phyloP scores from a whole-genome alignment of 257 asterid species.

The Eustoma russellianum region DNA sequence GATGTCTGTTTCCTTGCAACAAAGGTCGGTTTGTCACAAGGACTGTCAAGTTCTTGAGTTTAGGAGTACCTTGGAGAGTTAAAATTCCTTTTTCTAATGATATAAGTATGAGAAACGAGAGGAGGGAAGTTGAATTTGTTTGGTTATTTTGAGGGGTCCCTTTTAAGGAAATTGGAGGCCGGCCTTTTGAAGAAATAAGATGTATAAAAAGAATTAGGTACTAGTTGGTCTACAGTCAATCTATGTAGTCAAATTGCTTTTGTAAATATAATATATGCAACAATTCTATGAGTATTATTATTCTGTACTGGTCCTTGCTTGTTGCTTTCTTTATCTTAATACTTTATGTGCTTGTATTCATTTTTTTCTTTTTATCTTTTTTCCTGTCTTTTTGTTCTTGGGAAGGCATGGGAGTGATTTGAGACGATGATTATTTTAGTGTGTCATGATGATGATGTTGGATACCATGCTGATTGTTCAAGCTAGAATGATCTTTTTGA shows the following conservation, averaged over 20 bases:
- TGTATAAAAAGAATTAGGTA: slow-evolving; percentile 22
- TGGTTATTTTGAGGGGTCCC: slow-evolving; percentile 23
- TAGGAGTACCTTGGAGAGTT: too few species aligned
- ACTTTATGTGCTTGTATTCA: neutral
- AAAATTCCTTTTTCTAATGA: slow-evolving; percentile 23
- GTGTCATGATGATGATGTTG: slow-evolving; percentile 6
- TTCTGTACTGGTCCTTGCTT: too few species aligned
- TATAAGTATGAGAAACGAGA: slow-evolving; percentile 68
- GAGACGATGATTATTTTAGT: slow-evolving; percentile 8
- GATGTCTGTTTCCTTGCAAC: slow-evolving; percentile 21
- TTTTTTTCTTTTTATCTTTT: too few species aligned
- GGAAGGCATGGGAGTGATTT: neutral
- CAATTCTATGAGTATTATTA: too few species aligned
- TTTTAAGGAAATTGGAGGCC: slow-evolving; percentile 26
- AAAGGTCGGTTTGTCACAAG: slow-evolving; percentile 9
- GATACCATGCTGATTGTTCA: slow-evolving; percentile 31
- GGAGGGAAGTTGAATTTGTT: slow-evolving; percentile 12
- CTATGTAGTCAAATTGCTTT: slow-evolving; percentile 20
- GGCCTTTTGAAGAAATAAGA: slow-evolving; percentile 23
- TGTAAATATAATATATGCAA: slow-evolving; percentile 20
- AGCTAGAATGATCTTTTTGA: slow-evolving; percentile 13
- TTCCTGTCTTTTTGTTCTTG: too few species aligned
- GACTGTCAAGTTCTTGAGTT: slow-evolving; percentile 11
- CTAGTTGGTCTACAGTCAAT: slow-evolving; percentile 22
- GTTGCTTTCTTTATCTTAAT: neutral